phyloP scores from a whole-genome alignment of 257 asterid genomes.

The Leonotis leonurus region DNA sequence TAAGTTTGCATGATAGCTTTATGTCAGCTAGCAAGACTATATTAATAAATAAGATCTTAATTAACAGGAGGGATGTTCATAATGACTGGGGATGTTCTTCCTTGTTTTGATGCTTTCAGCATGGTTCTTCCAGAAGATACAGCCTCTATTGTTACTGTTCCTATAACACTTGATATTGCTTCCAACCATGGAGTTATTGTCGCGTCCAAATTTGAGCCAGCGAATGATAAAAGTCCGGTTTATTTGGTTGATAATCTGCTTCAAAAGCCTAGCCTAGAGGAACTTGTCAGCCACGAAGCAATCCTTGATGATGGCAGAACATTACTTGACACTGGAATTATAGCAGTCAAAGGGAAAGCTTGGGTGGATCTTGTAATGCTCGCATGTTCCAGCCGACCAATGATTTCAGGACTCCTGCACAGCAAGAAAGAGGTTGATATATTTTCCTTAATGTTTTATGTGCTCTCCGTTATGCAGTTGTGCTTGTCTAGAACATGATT shows the following conservation, averaged over 20 bases:
- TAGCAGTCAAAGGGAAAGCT: constrained; percentile 88
- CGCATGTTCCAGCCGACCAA: constrained; percentile 61
- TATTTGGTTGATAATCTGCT: constrained; percentile 75
- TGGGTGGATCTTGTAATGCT: constrained; percentile 80
- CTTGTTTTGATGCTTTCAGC: constrained; percentile 91
- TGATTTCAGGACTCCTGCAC: constrained; percentile 66
- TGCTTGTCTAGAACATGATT: neutral
- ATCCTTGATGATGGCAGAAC: constrained; percentile 87
- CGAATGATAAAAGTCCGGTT: constrained; percentile 31
- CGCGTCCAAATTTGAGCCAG: constrained; percentile 48
- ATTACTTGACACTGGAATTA: constrained; percentile 90
- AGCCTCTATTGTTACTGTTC: constrained; percentile 81
- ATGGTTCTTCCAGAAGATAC: constrained; percentile 87
- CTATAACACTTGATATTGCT: constrained; percentile 88
- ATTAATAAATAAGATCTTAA: constrained; percentile 15
- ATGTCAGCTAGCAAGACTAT: neutral
- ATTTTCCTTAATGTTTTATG: constrained; percentile 8
- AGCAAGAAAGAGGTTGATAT: constrained; percentile 69
- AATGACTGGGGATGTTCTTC: constrained; percentile 99
- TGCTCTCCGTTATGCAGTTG: neutral
- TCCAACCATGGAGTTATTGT: constrained; percentile 95
- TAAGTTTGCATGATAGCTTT: constrained; percentile 15
- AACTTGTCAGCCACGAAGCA: constrained; percentile 65
- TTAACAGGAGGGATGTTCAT: constrained; percentile 81
- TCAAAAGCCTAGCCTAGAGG: constrained; percentile 80